These are phyloP conservation scores for Penicillium sumatraense DNA, from an alignment of 2,329 filamentous ascomycete genomes.

Conservation along the genomic window DNA sequence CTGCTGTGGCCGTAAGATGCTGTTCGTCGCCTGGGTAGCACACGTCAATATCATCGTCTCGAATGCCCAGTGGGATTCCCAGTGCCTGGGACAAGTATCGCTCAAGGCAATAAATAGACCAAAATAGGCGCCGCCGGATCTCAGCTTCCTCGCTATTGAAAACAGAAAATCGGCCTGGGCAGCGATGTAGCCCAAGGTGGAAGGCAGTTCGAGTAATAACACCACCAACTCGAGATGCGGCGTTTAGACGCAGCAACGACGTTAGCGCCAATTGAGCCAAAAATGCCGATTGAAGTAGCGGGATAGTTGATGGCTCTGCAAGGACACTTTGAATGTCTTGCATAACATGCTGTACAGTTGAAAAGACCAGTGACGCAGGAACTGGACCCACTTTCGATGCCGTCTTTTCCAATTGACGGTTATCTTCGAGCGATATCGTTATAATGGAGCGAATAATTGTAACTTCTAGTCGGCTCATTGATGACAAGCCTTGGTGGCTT, in stretches of 20 bases:
- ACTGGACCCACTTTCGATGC: constrained; percentile 30
- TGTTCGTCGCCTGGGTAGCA: constrained; percentile 58
- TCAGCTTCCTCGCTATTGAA: constrained; percentile 54
- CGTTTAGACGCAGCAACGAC: constrained; percentile 61
- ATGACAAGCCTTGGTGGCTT: constrained; percentile 36
- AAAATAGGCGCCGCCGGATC: constrained; percentile 59
- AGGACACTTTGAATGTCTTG: constrained; percentile 55
- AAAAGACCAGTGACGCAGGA: constrained; percentile 53
- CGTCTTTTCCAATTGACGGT: constrained; percentile 46
- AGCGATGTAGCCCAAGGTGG: constrained; percentile 63
- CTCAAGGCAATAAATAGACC: constrained; percentile 62
- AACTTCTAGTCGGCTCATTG: constrained; percentile 41
- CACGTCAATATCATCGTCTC: constrained; percentile 63
- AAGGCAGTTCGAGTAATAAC: constrained; percentile 60
- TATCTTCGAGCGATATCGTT: constrained; percentile 60
- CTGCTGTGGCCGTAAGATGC: constrained; percentile 34
- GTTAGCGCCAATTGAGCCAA: constrained; percentile 60
- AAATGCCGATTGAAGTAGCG: constrained; percentile 56
- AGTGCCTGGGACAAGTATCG: constrained; percentile 61
- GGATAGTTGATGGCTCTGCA: constrained; percentile 53
- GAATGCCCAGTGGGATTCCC: constrained; percentile 59
- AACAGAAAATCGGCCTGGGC: constrained; percentile 57
- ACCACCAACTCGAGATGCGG: constrained; percentile 61
- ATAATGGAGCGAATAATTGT: constrained; percentile 55
- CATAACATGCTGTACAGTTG: constrained; percentile 56